Evolutionary conservation across 2,329 filamentous ascomycete genomes (phyloP).

Genomic region (Tolypocladium cylindrosporum): DNA sequence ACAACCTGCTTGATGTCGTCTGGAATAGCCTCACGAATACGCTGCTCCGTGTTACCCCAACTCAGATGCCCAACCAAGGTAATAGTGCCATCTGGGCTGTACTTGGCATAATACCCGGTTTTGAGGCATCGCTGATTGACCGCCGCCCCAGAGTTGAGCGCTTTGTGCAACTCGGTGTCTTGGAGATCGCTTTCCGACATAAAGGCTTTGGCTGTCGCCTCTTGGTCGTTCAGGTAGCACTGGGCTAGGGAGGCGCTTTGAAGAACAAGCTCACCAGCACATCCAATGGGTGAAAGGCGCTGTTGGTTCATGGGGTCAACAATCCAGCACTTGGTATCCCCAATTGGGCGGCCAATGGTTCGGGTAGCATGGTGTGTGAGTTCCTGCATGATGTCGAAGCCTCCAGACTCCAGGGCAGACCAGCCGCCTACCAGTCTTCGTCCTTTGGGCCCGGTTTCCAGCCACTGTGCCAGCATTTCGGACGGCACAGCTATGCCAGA

Average conservation of each 20-base stretch:
- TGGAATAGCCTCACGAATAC: neutral
- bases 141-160: neutral
- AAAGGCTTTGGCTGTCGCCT: neutral
- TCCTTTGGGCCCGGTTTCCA: neutral
- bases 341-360: conserved; percentile 1
- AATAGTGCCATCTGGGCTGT: neutral
- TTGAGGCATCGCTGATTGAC: neutral
- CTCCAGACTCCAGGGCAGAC: neutral
- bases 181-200: neutral
- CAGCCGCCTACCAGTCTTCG: neutral
- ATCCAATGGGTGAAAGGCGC: conserved; percentile 3
- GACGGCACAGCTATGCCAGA: too few relatives aligned
- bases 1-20: neutral
- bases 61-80: neutral
- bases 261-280: conserved; percentile 5
- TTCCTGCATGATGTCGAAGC: neutral
- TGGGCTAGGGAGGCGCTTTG: conserved; percentile 1
- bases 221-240: conserved; percentile 1
- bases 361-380: neutral
- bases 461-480: neutral
- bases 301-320: neutral
- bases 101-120: neutral
- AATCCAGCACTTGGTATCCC: conserved; percentile 1
- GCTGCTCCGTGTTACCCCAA: neutral
- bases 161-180: neutral